These are phyloP conservation scores for Metarhizium album DNA, from an alignment of 2,329 filamentous ascomycete genomes.

Conservation along the genomic window DNA sequence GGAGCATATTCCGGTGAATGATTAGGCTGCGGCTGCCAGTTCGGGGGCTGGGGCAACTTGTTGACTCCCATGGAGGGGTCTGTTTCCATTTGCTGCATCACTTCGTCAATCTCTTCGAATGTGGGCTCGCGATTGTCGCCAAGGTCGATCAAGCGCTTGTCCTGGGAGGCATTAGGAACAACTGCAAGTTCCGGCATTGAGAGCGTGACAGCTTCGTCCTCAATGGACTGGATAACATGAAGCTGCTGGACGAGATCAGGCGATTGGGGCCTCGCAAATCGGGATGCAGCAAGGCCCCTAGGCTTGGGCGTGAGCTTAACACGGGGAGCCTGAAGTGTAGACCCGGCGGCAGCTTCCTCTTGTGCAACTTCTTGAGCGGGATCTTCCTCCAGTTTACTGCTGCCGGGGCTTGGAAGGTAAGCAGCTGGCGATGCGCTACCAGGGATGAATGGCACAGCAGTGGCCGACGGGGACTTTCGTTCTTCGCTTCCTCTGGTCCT, in stretches of 20 bases:
- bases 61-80: constrained; percentile 68
- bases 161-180: neutral
- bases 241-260: constrained; percentile 15
- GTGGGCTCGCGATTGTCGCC: constrained; percentile 32
- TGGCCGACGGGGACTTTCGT: constrained; percentile 49
- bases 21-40: constrained; percentile 24
- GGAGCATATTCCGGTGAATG: constrained; percentile 34
- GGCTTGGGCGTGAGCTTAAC: constrained; percentile 26
- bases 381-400: neutral
- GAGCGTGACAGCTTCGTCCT: constrained; percentile 11
- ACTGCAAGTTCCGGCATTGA: neutral
- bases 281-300: constrained; percentile 32
- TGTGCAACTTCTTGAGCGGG: neutral
- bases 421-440: constrained; percentile 22
- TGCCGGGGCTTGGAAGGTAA: constrained; percentile 1
- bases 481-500: constrained; percentile 27
- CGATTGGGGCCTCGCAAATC: constrained; percentile 32
- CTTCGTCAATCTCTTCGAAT: constrained; percentile 81
- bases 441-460: constrained; percentile 58
- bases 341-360: constrained; percentile 1
- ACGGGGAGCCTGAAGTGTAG: constrained; percentile 12
- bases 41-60: constrained; percentile 38
- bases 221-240: constrained; percentile 19
- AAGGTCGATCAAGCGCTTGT: neutral
- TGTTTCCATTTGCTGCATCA: constrained; percentile 74